Evolutionary conservation across 495 filamentous ascomycete genomes (phyloP), one percentile per base, ranked within the genome.

Genomic region (Rhypophila decipiens): DNA sequence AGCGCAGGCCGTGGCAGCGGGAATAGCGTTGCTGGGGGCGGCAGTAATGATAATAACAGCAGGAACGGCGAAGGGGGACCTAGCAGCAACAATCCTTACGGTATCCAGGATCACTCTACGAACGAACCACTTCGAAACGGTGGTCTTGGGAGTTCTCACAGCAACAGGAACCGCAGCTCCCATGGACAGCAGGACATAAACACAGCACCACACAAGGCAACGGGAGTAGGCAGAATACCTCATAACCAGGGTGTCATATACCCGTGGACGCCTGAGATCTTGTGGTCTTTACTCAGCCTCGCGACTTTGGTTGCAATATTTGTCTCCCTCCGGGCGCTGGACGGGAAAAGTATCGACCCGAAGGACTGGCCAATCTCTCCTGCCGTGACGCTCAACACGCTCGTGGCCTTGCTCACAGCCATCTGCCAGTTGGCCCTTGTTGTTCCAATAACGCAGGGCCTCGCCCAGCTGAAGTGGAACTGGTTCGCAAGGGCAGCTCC

Each of bases 391-490:
- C 64, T 76, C 34, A 76, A 76, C 53, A 60, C 73, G 1, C 44
- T 77, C 20, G 40, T 78, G 0, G 73, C 72, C 0, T 58, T 77
- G 4, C 47, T 76, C 15, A 61, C 56, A 9, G 71, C 71, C 2
- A 51, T 73, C 11, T 67, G 68, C 48, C 71, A 70, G 42, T 60
- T 66, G 8, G 50, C 49, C 1, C 40, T 77, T 56, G 51, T 61
- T 1, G 63, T 69, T 15, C 58, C 66, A 9, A 46, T 75, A 43
- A 61, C 56, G 2, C 66, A 71, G 42, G 65, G 58, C 8, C 39
- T 77, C 17, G 60, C 61, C 1, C 72, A 75, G 51, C 59, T 76
- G 7, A 77, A 75, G 50, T 75, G 72, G 71, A 69, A 68, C 19
- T 74, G 68, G 65, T 74, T 74, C 47, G 61, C 51, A 2, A 24